Base-by-base conservation (phyloP, 768 basidiomycete genomes). In the Serendipita vermifera region DNA sequence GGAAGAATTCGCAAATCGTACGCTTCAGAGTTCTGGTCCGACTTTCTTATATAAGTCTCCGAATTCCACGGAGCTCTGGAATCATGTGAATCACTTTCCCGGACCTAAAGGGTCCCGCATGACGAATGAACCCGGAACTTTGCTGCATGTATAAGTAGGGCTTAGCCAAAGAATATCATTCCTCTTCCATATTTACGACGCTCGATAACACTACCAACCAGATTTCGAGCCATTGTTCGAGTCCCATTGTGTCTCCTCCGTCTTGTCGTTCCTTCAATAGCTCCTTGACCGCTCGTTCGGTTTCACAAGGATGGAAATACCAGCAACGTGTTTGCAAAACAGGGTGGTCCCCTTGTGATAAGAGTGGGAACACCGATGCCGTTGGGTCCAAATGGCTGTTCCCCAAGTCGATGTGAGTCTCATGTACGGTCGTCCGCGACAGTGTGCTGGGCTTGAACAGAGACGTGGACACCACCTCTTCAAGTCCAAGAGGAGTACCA, bases 221-320 rank as follows among this genome's bases (percentile, higher is more conserved):
- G 2, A 75, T 70, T 64, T 86, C 79, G 1, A 69, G n/a, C 65
- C 65, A 69, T 33, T 39, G 46, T 26, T 51, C 46, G 7, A 27
- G 20, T 20, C 46, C 46, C 46, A 51, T 20, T 51, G 46, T 15
- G 17, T 7, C 17, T 27, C 32, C 46, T 31, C 46, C 46, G 27
- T 41, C 29, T 15, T 26, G 53, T 20, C 2, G 46, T 59, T 80
- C 84, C 20, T 63, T 61, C 68, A 90, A 65, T 20, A 94, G 69
- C 68, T 93, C 90, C 22, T 71, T 70, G 1, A 94, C 78, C 1
- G 80, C 78, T 32, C 67, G 68, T 7, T 75, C 74, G 3, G 82
- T 85, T 66, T 87, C 81, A 65, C 91, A 94, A 7, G 91, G 91
- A 65, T 94, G 91, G 35, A 94, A 71, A 63, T 82, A 88, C 88